phyloP scores from a whole-genome alignment of 768 basidiomycete genomes.

The Pholiota molesta region DNA sequence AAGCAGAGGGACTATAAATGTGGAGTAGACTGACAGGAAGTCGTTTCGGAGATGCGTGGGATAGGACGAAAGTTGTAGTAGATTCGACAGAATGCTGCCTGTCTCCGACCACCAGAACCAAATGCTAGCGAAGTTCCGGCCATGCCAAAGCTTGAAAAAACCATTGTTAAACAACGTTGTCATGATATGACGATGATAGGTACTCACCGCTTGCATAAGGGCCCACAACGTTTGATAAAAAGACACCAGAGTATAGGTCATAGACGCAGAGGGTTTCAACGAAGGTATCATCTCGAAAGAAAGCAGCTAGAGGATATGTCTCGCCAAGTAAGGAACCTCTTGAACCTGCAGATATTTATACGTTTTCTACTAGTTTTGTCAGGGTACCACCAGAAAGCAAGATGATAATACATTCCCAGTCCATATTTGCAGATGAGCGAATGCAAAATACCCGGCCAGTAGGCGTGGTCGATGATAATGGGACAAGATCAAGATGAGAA shows the following conservation, averaged over 20 bases:
- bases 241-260: neutral
- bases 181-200: neutral
- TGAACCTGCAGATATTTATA: too few species aligned
- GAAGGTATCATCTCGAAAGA: neutral
- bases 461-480: neutral
- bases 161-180: neutral
- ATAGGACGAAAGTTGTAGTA: conserved; percentile 1
- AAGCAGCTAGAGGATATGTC: neutral
- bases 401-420: too few species aligned
- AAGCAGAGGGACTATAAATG: conserved; percentile 13
- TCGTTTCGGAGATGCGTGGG: conserved; percentile 1
- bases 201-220: neutral
- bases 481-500: neutral
- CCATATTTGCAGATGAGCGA: too few species aligned
- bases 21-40: conserved; percentile 4
- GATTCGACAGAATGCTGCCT: neutral
- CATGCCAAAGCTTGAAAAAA: neutral
- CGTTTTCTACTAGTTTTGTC: too few species aligned
- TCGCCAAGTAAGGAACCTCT: too few species aligned
- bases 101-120: conserved; percentile 10
- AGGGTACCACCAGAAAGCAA: too few species aligned
- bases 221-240: neutral
- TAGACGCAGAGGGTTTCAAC: neutral
- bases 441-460: too few species aligned
- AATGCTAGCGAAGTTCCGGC: neutral